phyloP scores from a whole-genome alignment of 2,329 filamentous ascomycete species.

The Apiospora kogelbergensis region DNA sequence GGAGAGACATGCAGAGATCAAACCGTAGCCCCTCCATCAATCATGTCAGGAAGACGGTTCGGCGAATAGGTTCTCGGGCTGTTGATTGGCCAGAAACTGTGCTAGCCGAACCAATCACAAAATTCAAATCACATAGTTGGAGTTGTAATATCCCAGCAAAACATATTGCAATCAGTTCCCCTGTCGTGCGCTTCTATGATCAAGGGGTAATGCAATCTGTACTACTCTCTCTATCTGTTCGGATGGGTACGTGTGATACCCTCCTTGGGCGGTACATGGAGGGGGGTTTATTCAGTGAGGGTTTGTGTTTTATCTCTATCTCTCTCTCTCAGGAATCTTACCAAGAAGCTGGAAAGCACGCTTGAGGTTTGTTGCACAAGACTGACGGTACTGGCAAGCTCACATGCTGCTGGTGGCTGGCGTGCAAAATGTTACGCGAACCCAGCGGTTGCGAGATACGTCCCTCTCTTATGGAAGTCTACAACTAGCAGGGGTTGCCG shows the following conservation, averaged over 20 bases:
- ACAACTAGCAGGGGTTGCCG: not conserved
- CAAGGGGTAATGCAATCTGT: not conserved
- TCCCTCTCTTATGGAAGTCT: not conserved
- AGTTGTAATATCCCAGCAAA: not conserved
- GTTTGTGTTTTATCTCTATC: no score
- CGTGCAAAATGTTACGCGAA: not conserved
- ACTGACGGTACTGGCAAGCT: not conserved
- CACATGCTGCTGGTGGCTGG: not conserved
- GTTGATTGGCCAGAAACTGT: constrained; percentile 13
- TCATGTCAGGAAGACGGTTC: constrained; percentile 14
- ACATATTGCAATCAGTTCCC: not conserved
- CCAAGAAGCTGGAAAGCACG: not conserved
- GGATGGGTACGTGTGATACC: no score
- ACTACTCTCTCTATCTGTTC: not conserved
- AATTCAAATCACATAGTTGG: constrained; percentile 15
- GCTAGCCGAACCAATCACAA: constrained; percentile 24
- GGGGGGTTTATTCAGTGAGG: no score
- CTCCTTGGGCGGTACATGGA: no score
- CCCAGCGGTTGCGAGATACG: not conserved
- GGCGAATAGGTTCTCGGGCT: not conserved
- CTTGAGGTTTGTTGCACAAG: not conserved
- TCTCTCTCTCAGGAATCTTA: not conserved
- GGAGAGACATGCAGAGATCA: constrained; percentile 32
- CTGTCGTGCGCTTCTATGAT: not conserved
- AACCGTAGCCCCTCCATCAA: constrained; percentile 11